phyloP scores from a whole-genome alignment of 2,329 filamentous ascomycete species.

The Amauroascus niger region DNA sequence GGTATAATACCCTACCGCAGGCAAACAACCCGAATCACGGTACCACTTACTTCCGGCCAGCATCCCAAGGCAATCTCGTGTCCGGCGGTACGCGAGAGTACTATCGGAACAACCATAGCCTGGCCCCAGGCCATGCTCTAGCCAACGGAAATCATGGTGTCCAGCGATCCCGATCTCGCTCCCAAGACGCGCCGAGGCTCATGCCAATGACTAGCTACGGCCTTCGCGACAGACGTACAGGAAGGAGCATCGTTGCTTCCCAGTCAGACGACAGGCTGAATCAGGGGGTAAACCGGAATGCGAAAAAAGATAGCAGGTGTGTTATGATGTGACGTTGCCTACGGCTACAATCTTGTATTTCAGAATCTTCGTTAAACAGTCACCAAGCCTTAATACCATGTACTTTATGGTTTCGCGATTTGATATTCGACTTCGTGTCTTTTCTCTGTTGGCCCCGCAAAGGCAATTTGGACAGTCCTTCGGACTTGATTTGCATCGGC shows the following conservation, averaged over 20 bases:
- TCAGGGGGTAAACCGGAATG: slow-evolving; percentile 31
- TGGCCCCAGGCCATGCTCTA: slow-evolving; percentile 9
- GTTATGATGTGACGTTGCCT: slow-evolving; percentile 28
- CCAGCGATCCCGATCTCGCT: slow-evolving; percentile 18
- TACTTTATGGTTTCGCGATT: background rate
- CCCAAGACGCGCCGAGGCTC: slow-evolving; percentile 17
- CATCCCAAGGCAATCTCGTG: background rate
- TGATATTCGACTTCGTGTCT: background rate
- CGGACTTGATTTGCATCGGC: no score
- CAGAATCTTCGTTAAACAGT: background rate
- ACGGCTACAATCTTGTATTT: background rate
- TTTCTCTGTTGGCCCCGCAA: background rate
- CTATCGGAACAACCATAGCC: background rate
- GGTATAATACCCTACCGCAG: slow-evolving; percentile 1
- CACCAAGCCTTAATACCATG: background rate
- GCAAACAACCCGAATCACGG: background rate
- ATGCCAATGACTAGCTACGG: background rate
- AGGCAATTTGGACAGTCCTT: background rate
- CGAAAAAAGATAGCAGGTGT: slow-evolving; percentile 29
- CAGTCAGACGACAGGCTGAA: slow-evolving; percentile 14
- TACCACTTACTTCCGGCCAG: background rate
- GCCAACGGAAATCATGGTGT: background rate
- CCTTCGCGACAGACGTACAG: slow-evolving; percentile 13
- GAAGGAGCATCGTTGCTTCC: slow-evolving; percentile 13
- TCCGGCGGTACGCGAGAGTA: slow-evolving; percentile 8